Conservation (phyloP, 2,329 filamentous ascomycete species). For the Dissoconium aciculare region DNA sequence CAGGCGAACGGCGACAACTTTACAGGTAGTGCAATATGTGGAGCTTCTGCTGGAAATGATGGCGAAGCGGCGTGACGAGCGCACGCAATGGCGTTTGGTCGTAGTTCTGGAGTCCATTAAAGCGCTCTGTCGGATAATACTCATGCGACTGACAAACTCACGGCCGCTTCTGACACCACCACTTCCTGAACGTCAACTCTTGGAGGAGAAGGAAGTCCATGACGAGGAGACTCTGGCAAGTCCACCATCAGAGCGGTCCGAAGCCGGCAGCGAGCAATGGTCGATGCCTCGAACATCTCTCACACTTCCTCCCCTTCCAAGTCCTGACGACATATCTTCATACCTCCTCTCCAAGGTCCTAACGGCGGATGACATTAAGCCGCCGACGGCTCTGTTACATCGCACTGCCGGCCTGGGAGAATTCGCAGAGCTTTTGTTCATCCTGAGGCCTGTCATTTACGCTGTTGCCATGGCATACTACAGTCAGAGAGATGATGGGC, state of each 20-base stretch:
- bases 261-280: slow-evolving; percentile 43
- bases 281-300: slow-evolving; percentile 89
- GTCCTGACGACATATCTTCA: slow-evolving; percentile 63
- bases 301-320: slow-evolving; percentile 68
- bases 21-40: slow-evolving; percentile 88
- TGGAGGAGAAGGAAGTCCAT: slow-evolving; percentile 26
- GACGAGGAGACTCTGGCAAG: slow-evolving; percentile 30
- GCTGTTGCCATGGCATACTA: slow-evolving; percentile 65
- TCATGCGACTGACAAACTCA: slow-evolving; percentile 69
- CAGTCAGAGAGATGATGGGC: slow-evolving; percentile 38
- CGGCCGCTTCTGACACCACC: slow-evolving; percentile 70
- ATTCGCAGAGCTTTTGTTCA: slow-evolving; percentile 79
- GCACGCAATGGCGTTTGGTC: slow-evolving; percentile 70
- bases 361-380: slow-evolving; percentile 92
- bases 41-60: slow-evolving; percentile 97
- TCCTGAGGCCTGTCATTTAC: slow-evolving; percentile 76
- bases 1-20: slow-evolving; percentile 59
- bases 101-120: slow-evolving; percentile 76
- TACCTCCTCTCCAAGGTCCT: slow-evolving; percentile 84
- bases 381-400: slow-evolving; percentile 73
- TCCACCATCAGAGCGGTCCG: slow-evolving; percentile 27
- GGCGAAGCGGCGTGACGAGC: slow-evolving; percentile 71
- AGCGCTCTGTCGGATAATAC: slow-evolving; percentile 63
- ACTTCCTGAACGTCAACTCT: slow-evolving; percentile 68
- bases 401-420: slow-evolving; percentile 59